Conservation (phyloP, 2,329 filamentous ascomycete species). For the Penicillium sp. region DNA sequence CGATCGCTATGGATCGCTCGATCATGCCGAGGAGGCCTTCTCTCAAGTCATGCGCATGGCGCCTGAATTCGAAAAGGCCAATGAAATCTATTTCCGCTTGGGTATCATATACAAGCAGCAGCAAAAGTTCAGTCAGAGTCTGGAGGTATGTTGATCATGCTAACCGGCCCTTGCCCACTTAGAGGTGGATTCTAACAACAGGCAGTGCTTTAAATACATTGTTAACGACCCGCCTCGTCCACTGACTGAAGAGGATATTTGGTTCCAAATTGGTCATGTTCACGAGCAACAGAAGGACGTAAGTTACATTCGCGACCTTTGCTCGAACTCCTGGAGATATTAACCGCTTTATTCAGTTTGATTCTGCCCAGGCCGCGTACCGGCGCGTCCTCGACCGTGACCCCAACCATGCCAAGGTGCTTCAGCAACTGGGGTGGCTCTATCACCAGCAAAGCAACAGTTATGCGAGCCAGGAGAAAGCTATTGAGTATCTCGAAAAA, state of each 20-base stretch:
- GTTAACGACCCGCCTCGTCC: conserved; percentile 88
- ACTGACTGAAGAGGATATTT: conserved; percentile 95
- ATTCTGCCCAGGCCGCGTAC: conserved; percentile 88
- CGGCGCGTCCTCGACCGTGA: conserved; percentile 89
- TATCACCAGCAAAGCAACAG: conserved; percentile 93
- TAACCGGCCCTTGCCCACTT: not conserved
- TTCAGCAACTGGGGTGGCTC: conserved; percentile 96
- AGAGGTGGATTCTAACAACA: not conserved
- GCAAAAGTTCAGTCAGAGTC: conserved; percentile 84
- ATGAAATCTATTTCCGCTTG: conserved; percentile 96
- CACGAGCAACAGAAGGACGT: conserved; percentile 99
- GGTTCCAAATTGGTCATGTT: conserved; percentile 99
- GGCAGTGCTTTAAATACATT: conserved; percentile 95
- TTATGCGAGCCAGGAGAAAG: conserved; percentile 89
- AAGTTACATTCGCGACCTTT: conserved; percentile 42
- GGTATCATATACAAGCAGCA: conserved; percentile 99
- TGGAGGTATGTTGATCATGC: conserved; percentile 64
- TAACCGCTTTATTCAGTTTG: conserved; percentile 62
- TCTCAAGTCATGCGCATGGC: conserved; percentile 99
- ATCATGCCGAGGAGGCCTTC: conserved; percentile 96
- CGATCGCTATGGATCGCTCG: conserved; percentile 90
- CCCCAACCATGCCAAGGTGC: conserved; percentile 93
- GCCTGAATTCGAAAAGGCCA: conserved; percentile 95
- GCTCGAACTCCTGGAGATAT: not conserved
- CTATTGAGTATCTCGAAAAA: conserved; percentile 95